Evolutionary conservation across 2,329 filamentous ascomycete genomes (phyloP).

Genomic region (Cordyceps fumosorosea): DNA sequence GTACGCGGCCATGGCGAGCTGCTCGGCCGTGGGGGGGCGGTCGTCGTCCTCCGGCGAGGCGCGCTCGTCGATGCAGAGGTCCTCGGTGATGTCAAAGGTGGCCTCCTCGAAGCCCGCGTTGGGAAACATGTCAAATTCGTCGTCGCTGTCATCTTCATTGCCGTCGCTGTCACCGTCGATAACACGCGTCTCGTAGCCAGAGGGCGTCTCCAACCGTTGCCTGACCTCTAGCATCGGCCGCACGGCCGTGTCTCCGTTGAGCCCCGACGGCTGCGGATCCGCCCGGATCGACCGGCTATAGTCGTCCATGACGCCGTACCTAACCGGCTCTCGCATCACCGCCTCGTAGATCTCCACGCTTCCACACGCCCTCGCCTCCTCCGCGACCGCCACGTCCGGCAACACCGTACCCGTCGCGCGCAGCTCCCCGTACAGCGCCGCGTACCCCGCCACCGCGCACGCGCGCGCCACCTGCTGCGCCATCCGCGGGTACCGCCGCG

Average conservation of each 20-base stretch:
- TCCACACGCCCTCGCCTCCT: conserved; percentile 24
- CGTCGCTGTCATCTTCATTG: not conserved
- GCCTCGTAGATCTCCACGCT: conserved; percentile 22
- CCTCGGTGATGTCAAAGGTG: conserved; percentile 13
- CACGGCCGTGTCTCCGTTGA: not conserved
- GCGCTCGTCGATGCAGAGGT: conserved; percentile 8
- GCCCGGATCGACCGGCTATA: conserved; percentile 21
- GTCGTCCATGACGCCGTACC: conserved; percentile 30
- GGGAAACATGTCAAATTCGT: not conserved
- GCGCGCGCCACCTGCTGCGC: conserved; percentile 31
- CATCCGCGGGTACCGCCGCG: conserved; percentile 25
- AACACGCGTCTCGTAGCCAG: not conserved
- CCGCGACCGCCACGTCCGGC: conserved; percentile 32
- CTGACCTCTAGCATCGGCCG: not conserved
- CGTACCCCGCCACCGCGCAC: conserved; percentile 33
- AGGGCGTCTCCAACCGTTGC: not conserved
- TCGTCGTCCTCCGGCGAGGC: not conserved
- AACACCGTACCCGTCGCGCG: conserved; percentile 17
- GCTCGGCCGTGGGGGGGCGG: not conserved
- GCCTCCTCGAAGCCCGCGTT: not conserved
- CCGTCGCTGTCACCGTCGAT: not conserved
- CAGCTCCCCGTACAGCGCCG: conserved; percentile 28
- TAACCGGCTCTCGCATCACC: conserved; percentile 23
- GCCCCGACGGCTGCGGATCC: conserved; percentile 5
- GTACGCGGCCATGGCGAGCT: not conserved